Evolutionary conservation across 768 basidiomycete species (phyloP).

Genomic region (Trametes meyenii): DNA sequence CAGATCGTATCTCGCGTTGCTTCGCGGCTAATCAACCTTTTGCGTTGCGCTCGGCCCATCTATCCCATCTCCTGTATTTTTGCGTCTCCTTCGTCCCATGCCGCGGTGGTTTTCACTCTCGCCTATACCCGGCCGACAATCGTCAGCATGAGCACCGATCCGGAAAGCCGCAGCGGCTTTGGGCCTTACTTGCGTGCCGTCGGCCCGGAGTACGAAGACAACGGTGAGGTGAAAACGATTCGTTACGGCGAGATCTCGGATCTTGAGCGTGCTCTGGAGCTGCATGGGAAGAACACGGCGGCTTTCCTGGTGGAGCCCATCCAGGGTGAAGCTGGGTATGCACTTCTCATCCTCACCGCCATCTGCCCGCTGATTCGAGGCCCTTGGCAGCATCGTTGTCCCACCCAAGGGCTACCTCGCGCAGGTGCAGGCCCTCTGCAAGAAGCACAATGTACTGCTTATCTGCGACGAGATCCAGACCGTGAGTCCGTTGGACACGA

Average conservation of each 20-base stretch:
- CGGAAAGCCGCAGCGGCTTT: conserved; percentile 83
- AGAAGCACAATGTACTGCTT: conserved; percentile 89
- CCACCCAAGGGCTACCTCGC: conserved; percentile 87
- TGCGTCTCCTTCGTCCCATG: background rate
- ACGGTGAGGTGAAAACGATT: conserved; percentile 57
- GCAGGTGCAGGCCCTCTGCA: conserved; percentile 80
- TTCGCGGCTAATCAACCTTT: conserved; percentile 18
- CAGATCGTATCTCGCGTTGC: conserved; percentile 10
- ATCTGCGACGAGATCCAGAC: conserved; percentile 99
- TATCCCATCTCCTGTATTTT: conserved; percentile 21
- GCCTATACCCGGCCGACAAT: conserved; percentile 4
- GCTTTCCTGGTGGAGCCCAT: conserved; percentile 98
- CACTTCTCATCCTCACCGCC: conserved; percentile 15
- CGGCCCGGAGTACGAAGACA: conserved; percentile 72
- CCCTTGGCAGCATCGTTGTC: conserved; percentile 74
- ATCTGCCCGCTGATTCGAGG: background rate
- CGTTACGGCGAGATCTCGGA: conserved; percentile 85
- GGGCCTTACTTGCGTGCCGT: conserved; percentile 89
- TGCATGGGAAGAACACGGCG: conserved; percentile 81
- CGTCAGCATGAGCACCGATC: conserved; percentile 89
- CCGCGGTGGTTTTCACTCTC: background rate
- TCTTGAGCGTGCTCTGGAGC: conserved; percentile 76
- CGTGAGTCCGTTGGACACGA: conserved; percentile 41
- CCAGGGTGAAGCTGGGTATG: conserved; percentile 97
- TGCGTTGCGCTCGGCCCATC: conserved; percentile 18